Conservation (phyloP, 2,329 filamentous ascomycete species). For the Fusarium brachygibbosum region DNA sequence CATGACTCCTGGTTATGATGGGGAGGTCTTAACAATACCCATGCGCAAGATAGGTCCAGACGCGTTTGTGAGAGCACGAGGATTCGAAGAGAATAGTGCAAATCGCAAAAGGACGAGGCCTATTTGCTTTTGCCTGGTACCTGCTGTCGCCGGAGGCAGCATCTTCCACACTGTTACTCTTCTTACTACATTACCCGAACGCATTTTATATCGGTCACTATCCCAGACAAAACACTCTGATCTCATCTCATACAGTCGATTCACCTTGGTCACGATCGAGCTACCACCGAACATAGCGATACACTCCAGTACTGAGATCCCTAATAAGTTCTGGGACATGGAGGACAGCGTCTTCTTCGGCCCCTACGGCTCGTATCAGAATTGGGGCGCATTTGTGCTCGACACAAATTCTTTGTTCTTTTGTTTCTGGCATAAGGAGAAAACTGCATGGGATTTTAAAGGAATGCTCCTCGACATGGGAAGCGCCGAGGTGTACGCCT, state of each 20-base stretch:
- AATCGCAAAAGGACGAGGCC: not conserved
- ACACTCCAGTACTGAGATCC: not conserved
- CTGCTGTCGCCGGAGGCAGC: not conserved
- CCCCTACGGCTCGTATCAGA: not conserved
- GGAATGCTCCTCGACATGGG: not conserved
- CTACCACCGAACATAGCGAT: not conserved
- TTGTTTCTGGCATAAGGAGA: not conserved
- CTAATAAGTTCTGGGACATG: not conserved
- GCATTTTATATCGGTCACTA: accelerated
- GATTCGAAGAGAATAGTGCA: accelerated
- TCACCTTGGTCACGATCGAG: not conserved
- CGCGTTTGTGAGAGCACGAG: not conserved
- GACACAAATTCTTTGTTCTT: not conserved
- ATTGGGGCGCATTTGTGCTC: not conserved
- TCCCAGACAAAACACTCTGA: not conserved
- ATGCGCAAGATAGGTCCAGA: conserved; percentile 1
- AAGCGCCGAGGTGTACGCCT: accelerated
- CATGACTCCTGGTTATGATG: not conserved
- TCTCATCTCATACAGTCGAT: not conserved
- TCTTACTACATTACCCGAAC: not conserved
- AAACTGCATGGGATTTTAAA: not conserved
- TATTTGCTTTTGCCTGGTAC: not conserved
- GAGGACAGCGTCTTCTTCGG: not conserved
- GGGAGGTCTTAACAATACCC: not conserved
- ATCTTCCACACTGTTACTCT: not conserved